Evolutionary conservation across 2,329 filamentous ascomycete species (phyloP), one percentile per base, ranked within the genome.

Genomic region (Xylaria arbuscula): DNA sequence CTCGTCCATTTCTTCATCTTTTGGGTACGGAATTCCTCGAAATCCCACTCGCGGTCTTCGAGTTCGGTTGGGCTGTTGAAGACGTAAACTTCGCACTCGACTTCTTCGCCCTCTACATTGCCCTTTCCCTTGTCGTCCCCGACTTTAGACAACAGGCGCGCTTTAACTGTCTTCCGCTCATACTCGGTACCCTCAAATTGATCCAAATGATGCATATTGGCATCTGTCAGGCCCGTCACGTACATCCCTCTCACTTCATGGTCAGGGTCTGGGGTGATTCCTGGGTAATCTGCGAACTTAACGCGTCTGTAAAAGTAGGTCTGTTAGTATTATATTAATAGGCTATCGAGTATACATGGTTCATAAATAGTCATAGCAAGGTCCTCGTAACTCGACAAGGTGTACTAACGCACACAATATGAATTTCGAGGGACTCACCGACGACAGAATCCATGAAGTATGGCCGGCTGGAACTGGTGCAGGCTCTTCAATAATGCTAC

Each of bases 31-130:
- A 98, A 98, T 70, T 92, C 89, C 56, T 90, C 89, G 81, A 94
- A 96, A 78, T 97, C 93, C 95, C 95, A 98, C 79, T 97, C 94
- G 24, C 83, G 80, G 38, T 87, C 83, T 79, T 97, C 93, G 19
- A 98, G 81, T 0, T 76, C 45, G 0, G 79, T 72, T 17, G 81
- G 78, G 1, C 82, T 70, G 53, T 83, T 82, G 80, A 87, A 94
- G 5, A 94, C 85, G 77, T 94, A 94, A 13, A 89, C 88, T 60
- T 86, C 83, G 2, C 89, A 86, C 68, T 84, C 80, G 59, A 86
- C 84, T 71, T 84, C 81, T 57, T 84, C 82, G 17, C 80, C 81
- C 65, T 82, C 80, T 1, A 79, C 76, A 50, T 82, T 76, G n/a
- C 82, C 83, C 15, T 81, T 78, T 15, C 81, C 80, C 62, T 81